Evolutionary conservation across 2,329 filamentous ascomycete species (phyloP), one percentile per base, ranked within the genome.

Genomic region (Sclerotinia sclerotiorum): DNA sequence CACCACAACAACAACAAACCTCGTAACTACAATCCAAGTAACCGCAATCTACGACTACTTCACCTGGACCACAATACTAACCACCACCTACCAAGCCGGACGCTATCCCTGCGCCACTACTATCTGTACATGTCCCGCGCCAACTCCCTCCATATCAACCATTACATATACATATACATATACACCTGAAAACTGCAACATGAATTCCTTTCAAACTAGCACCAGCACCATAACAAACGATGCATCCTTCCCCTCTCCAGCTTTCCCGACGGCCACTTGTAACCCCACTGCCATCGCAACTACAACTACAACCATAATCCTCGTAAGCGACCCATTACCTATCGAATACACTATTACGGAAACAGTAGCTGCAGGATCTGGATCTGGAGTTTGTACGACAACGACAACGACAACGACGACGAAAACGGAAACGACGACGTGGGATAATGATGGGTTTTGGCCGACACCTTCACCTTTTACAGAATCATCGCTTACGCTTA

Each of bases 41-140:
- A 62, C 58, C 10, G 58, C 58, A 3, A 62, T 62, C 27, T 62
- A 62, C 21, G 58, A 62, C 11, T 62, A 62, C 7, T 27, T 62
- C 29, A 62, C 58, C 2, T 62, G 35, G 0, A 49, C 29, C 6
- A 35, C 35, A 35, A 10, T 35, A 8, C 8, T 35, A 10, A 61
- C 27, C 11, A 58, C 58, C 2, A 61, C 58, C 13, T 61, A 35
- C 11, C 44, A 32, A 24, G 19, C 58, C n/a, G 58, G 44, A 24
- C 42, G 44, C 13, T 61, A 48, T n/a, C 27, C 44, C 1, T 49
- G 44, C 8, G 17, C 29, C 5, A 49, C 44, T 0, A 62, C 58
- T 3, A 49, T 17, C 19, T 51, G 35, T 35, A 35, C 35, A 10
- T 35, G 27, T 3, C 24, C 21, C 3, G n/a, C 44, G 10, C 46